A percentile compares a stretch with the other conserved stretches of the same genome.
Conservation (phyloP, 2,329 filamentous ascomycete species). For the Cyphellophora attinorum region DNA sequence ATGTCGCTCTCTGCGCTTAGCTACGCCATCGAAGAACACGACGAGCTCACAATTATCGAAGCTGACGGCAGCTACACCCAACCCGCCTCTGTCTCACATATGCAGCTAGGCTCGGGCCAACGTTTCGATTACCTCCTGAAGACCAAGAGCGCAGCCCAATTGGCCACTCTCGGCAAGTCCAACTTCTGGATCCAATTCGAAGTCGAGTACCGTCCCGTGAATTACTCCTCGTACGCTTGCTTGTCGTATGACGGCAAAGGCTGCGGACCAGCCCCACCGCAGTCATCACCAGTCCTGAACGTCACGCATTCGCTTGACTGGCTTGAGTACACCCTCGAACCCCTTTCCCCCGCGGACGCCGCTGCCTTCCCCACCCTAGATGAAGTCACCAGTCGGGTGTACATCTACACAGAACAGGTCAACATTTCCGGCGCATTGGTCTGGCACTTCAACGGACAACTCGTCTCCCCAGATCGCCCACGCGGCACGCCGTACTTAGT, state of each 20-base stretch:
- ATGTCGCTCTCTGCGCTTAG: slow-evolving; percentile 46
- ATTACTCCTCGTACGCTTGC: slow-evolving; percentile 21
- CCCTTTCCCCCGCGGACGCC: slow-evolving; percentile 5
- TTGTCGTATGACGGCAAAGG: slow-evolving; percentile 14
- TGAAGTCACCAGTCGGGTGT: slow-evolving; percentile 42
- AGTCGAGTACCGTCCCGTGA: slow-evolving; percentile 18
- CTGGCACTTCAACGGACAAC: not conserved
- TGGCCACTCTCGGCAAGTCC: slow-evolving; percentile 28
- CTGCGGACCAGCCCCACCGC: slow-evolving; percentile 1
- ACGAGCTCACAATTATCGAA: slow-evolving; percentile 48
- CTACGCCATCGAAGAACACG: slow-evolving; percentile 49
- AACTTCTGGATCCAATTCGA: slow-evolving; percentile 37
- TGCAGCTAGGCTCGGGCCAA: slow-evolving; percentile 51
- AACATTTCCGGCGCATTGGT: not conserved
- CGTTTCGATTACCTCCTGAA: slow-evolving; percentile 50
- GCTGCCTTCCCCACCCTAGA: slow-evolving; percentile 17
- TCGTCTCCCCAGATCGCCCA: not conserved
- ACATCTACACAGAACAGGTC: slow-evolving; percentile 30
- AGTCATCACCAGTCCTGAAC: slow-evolving; percentile 14
- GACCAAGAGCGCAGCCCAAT: slow-evolving; percentile 33
- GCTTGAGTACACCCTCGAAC: slow-evolving; percentile 19
- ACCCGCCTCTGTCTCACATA: slow-evolving; percentile 28
- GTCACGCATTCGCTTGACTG: slow-evolving; percentile 9
- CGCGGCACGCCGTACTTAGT: slow-evolving; percentile 32
- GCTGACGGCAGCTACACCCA: slow-evolving; percentile 41